phyloP scores from a whole-genome alignment of 75 land plant species.

The Larix kaempferi region DNA sequence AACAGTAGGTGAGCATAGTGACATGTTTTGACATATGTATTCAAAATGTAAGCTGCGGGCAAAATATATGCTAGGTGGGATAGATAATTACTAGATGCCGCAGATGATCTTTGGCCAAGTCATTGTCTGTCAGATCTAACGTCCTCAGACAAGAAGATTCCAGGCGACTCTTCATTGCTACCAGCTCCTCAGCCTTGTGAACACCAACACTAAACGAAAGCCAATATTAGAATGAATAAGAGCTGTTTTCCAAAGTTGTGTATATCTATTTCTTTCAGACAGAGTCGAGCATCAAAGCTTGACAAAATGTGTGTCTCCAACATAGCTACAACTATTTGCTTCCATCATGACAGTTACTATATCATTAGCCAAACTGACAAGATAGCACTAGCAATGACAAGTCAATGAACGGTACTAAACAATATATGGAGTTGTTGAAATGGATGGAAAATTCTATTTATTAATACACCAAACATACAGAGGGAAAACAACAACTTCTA shows the following conservation, averaged over 20 bases:
- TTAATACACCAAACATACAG: neutral
- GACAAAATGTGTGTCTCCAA: neutral
- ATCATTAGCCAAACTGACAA: neutral
- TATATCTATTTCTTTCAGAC: neutral
- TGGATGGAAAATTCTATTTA: neutral
- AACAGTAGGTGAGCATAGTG: neutral
- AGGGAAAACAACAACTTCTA: neutral
- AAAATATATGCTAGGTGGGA: neutral
- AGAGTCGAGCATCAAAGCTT: neutral
- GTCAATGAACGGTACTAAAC: neutral
- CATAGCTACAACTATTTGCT: neutral
- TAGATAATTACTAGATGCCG: conserved; percentile 33
- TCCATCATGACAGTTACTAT: neutral
- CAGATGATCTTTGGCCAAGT: conserved; percentile 33
- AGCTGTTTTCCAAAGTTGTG: neutral
- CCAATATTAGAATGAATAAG: conserved; percentile 8
- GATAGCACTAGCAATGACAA: neutral
- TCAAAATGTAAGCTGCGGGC: neutral
- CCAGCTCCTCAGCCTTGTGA: conserved; percentile 29
- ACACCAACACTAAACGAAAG: conserved; percentile 26
- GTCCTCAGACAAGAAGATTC: conserved; percentile 17
- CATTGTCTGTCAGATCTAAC: conserved; percentile 30
- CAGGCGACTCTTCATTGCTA: conserved; percentile 18
- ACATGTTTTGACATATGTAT: neutral
- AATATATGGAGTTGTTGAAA: neutral